These are phyloP conservation scores for Epichloe gansuensis DNA, from an alignment of 2,329 filamentous ascomycete species.

Conservation along the genomic window DNA sequence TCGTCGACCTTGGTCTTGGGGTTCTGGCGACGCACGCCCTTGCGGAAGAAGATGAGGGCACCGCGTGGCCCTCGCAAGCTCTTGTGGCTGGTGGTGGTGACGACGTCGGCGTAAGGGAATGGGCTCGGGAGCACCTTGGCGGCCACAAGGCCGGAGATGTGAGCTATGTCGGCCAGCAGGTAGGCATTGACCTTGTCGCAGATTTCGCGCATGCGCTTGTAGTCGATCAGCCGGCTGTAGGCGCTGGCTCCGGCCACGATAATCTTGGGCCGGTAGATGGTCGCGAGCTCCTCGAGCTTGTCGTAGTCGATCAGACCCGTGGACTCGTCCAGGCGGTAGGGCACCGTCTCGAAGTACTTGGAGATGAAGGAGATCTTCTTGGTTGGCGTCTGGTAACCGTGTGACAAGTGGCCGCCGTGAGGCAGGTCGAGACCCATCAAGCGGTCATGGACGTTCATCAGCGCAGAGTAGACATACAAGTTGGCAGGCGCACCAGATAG, in stretches of 20 bases:
- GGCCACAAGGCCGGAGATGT: slow-evolving; percentile 88
- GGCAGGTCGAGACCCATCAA: slow-evolving; percentile 96
- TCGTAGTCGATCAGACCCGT: slow-evolving; percentile 95
- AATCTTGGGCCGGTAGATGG: slow-evolving; percentile 87
- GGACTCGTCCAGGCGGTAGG: slow-evolving; percentile 79
- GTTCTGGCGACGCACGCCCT: slow-evolving; percentile 72
- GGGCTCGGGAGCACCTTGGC: slow-evolving; percentile 84
- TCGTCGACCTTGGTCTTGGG: slow-evolving; percentile 76
- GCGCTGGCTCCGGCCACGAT: slow-evolving; percentile 91
- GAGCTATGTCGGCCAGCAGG: slow-evolving; percentile 89
- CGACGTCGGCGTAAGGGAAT: slow-evolving; percentile 81
- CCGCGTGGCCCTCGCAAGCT: slow-evolving; percentile 87
- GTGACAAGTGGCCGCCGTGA: slow-evolving; percentile 88
- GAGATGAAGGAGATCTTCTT: slow-evolving; percentile 97
- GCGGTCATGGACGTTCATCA: slow-evolving; percentile 84
- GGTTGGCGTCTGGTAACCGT: slow-evolving; percentile 91
- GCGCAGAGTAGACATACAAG: slow-evolving; percentile 86
- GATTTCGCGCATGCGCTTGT: slow-evolving; percentile 80
- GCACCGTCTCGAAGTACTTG: slow-evolving; percentile 97
- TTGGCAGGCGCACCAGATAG: slow-evolving; percentile 66
- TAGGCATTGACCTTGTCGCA: slow-evolving; percentile 87
- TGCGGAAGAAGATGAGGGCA: slow-evolving; percentile 97
- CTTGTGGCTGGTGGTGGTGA: slow-evolving; percentile 98
- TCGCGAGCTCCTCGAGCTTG: slow-evolving; percentile 73
- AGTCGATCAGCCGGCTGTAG: slow-evolving; percentile 93